Conservation (phyloP, 768 basidiomycete genomes). For the Mycena venus region DNA sequence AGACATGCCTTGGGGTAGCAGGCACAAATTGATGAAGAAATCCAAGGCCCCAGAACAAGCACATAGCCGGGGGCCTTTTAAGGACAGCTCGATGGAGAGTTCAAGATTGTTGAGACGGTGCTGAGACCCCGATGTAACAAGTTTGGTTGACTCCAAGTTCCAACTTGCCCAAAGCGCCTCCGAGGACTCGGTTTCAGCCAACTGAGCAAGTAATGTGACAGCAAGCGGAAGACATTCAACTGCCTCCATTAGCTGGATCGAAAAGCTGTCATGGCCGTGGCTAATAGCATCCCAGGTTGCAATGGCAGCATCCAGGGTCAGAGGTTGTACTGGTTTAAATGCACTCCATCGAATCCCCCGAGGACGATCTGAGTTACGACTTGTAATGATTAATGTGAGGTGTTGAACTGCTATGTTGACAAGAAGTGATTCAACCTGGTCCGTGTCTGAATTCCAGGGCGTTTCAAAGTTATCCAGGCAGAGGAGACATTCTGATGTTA, state of each 20-base stretch:
- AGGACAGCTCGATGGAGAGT: slow-evolving; percentile 46
- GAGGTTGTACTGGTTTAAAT: slow-evolving; percentile 42
- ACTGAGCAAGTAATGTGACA: slow-evolving; percentile 48
- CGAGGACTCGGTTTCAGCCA: slow-evolving; percentile 46
- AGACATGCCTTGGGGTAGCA: slow-evolving; percentile 48
- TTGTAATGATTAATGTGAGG: slow-evolving; percentile 43
- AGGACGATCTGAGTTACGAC: slow-evolving; percentile 48
- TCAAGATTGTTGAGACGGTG: slow-evolving; percentile 47
- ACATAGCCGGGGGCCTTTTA: slow-evolving; percentile 45
- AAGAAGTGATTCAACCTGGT: slow-evolving; percentile 42
- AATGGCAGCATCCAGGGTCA: slow-evolving; percentile 41
- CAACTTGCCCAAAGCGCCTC: slow-evolving; percentile 46
- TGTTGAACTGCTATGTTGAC: slow-evolving; percentile 34
- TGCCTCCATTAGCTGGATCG: slow-evolving; percentile 40
- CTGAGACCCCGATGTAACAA: slow-evolving; percentile 40
- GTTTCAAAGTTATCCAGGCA: slow-evolving; percentile 52
- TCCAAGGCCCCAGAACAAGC: slow-evolving; percentile 39
- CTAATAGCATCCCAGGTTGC: slow-evolving; percentile 43
- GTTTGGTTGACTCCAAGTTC: slow-evolving; percentile 41
- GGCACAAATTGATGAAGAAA: slow-evolving; percentile 42
- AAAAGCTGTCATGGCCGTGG: slow-evolving; percentile 37
- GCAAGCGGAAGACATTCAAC: slow-evolving; percentile 51
- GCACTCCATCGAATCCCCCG: slow-evolving; percentile 40
- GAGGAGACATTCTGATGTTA: slow-evolving; percentile 33
- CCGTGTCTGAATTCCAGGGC: slow-evolving; percentile 44